phyloP scores from a whole-genome alignment of 345 rosid species.

The Salix caprea region DNA sequence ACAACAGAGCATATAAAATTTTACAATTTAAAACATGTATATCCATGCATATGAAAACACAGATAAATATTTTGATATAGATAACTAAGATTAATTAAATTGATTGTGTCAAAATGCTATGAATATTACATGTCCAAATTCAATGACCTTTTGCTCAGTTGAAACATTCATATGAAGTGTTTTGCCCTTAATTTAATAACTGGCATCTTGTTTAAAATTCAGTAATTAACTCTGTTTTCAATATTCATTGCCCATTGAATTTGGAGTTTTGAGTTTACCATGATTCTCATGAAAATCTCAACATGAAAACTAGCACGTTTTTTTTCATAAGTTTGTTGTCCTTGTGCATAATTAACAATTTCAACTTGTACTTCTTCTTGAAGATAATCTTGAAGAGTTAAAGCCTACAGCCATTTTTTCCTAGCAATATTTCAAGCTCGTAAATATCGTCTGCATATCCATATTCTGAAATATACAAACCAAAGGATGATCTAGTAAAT shows the following conservation, averaged over 20 bases:
- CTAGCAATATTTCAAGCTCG: neutral
- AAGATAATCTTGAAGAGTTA: neutral
- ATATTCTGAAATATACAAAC: neutral
- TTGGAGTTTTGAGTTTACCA: neutral
- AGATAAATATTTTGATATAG: too few relatives aligned
- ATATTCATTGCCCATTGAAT: neutral
- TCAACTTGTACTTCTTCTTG: too few relatives aligned
- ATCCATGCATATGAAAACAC: too few relatives aligned
- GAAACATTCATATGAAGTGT: neutral
- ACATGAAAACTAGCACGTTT: neutral
- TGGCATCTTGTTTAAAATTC: neutral
- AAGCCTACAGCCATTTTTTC: neutral
- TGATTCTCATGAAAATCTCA: neutral
- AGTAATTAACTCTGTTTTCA: neutral
- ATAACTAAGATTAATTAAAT: neutral
- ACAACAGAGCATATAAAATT: neutral
- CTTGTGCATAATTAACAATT: neutral
- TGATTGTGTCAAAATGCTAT: slow-evolving; percentile 3
- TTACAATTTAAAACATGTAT: neutral
- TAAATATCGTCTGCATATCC: neutral
- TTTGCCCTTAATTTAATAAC: neutral
- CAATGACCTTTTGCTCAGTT: neutral
- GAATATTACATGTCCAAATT: neutral
- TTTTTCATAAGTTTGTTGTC: neutral
- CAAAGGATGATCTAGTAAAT: neutral